Base-by-base conservation (phyloP, 805 yeast genomes). In the Cyberlindnera nakhonratchasimensis region DNA sequence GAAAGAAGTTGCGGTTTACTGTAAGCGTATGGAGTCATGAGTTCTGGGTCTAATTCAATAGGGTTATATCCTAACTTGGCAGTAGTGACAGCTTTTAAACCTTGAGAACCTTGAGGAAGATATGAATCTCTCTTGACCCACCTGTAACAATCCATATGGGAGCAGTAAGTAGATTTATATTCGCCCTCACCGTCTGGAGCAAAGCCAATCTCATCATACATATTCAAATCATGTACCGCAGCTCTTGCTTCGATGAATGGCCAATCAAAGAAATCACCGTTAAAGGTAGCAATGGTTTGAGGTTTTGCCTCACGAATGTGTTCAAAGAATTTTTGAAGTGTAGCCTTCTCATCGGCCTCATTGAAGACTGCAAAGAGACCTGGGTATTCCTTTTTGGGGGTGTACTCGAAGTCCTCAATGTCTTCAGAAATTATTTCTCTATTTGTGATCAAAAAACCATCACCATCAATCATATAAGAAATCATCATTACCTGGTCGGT, bases 261-360 rank as follows among this genome's bases (percentile, higher is more conserved):
- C 98, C 99, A 93, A 70, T 93, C 99, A 66, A 93, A 93, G 59
- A 90, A 91, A 61, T 93, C 99, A 72, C 99, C 99, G 66, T 93
- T 93, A 57, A 87, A 93, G 0, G 99, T 93, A 1, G 96, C 96
- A 42, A 95, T 93, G n/a, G 93, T 96, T 0, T 98, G 91, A 2
- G 99, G 99, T 52, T 77, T 74, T 3, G 75, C 85, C 32, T 93
- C 98, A 48, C 89, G 69, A 19, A 93, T 77, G 60, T 93, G 99
- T 53, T 86, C 96, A 61, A 87, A 95, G 58, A 95, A 93, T 43
- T 86, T 69, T 40, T 73, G 69, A 24, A 93, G 63, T 6, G 89
- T 66, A 5, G 79, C 86, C 51, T 80, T 77, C 64, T 93, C 99
- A 58, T 86, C 83, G 0, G 77, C 72, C 61, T 91, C 99, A 61